A percentile compares a stretch with the other conserved stretches of the same genome.
Conservation (phyloP, 106 monocot genomes). For the Acanthochlamys bracteata region DNA sequence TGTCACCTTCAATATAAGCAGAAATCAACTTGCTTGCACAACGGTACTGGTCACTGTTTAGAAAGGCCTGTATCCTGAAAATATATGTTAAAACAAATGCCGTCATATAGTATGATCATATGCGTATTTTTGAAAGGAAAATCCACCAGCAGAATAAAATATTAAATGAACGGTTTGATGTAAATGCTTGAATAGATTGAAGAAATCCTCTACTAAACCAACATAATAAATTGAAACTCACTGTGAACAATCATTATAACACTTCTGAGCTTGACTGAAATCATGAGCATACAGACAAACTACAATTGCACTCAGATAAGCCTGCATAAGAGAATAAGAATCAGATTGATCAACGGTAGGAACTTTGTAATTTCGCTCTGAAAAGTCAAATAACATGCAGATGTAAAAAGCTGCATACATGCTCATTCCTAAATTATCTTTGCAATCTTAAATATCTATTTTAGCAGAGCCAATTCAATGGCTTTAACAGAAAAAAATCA, state of each 20-base stretch:
- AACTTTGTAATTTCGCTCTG: too few species aligned
- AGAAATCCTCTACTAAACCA: too few species aligned
- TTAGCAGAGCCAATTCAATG: too few species aligned
- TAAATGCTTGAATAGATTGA: too few species aligned
- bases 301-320: conserved; percentile 90
- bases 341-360: too few species aligned
- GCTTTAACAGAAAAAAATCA: too few species aligned
- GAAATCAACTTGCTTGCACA: conserved; percentile 78
- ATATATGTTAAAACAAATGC: background rate
- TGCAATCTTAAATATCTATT: too few species aligned
- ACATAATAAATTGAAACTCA: conserved; percentile 27
- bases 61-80: conserved; percentile 69
- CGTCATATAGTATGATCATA: background rate
- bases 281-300: conserved; percentile 93
- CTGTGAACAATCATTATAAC: conserved; percentile 96
- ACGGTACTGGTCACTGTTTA: conserved; percentile 75
- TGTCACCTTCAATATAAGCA: conserved; percentile 76
- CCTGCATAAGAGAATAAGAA: conserved; percentile 37
- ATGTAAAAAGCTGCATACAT: too few species aligned
- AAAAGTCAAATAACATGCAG: too few species aligned
- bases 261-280: conserved; percentile 89
- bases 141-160: background rate
- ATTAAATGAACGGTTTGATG: background rate
- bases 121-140: too few species aligned
- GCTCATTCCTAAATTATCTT: too few species aligned